Evolutionary conservation across 2,329 filamentous ascomycete species (phyloP).

Genomic region (Ophioceras dolichostomum): DNA sequence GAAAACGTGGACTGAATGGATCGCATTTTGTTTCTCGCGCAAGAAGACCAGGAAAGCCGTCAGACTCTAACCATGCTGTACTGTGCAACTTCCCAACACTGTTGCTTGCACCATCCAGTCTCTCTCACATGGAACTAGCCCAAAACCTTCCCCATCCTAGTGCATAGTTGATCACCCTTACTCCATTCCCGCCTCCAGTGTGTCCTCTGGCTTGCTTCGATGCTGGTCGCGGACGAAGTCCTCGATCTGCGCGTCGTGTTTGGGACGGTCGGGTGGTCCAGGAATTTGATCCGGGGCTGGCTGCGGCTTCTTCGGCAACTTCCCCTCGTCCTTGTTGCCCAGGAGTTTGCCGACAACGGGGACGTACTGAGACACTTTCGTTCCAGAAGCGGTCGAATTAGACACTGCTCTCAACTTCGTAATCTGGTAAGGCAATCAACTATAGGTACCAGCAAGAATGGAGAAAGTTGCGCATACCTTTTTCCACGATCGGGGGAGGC

Average conservation of each 20-base stretch:
- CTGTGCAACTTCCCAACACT: too few species aligned
- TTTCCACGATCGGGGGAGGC: constrained; percentile 25
- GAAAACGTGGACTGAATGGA: too few species aligned
- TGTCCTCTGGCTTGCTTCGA: constrained; percentile 23
- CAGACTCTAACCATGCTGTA: too few species aligned
- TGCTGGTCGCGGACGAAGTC: constrained; percentile 42
- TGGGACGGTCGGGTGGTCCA: constrained; percentile 29
- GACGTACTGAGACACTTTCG: constrained; percentile 22
- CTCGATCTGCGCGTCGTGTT: constrained; percentile 35
- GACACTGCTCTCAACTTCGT: neutral
- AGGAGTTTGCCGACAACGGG: constrained; percentile 29
- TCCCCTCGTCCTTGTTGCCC: constrained; percentile 17
- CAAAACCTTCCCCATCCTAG: neutral
- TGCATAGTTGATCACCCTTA: too few species aligned
- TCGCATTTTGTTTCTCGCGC: too few species aligned
- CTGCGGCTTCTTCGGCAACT: constrained; percentile 6
- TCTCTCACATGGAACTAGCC: neutral
- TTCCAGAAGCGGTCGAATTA: neutral
- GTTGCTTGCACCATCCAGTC: too few species aligned
- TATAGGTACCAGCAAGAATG: too few species aligned
- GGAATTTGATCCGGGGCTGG: constrained; percentile 6
- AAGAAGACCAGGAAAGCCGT: too few species aligned
- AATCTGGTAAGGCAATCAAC: too few species aligned
- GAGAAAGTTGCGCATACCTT: constrained; percentile 24
- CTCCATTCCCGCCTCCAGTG: constrained; percentile 1